Evolutionary conservation across 139 green algal species (phyloP).

Genomic region (Chlamydomonas sp.): DNA sequence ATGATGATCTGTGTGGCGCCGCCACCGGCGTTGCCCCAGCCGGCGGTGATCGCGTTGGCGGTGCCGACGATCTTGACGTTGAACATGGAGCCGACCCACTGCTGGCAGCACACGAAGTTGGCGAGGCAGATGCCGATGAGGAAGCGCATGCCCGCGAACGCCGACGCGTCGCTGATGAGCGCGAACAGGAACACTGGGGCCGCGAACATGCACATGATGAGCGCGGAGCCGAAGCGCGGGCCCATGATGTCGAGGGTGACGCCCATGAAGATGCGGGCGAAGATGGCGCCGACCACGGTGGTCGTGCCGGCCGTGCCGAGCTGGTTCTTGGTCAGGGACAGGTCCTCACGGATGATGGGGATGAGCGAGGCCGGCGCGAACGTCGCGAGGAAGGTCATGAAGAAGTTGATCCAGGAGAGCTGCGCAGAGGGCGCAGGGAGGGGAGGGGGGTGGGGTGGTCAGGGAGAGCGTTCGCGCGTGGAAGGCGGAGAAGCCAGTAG

Average conservation of each 20-base stretch:
- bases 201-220: constrained; percentile 42
- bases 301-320: constrained; percentile 28
- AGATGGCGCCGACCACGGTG: constrained; percentile 63
- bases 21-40: constrained; percentile 84
- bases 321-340: constrained; percentile 60
- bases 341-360: constrained; percentile 77
- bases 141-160: constrained; percentile 38
- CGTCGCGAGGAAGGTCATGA: constrained; percentile 83
- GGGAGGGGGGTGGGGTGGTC: too few relatives aligned
- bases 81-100: constrained; percentile 65
- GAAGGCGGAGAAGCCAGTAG: too few relatives aligned
- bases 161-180: constrained; percentile 43
- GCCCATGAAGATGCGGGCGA: constrained; percentile 57
- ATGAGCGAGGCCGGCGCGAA: constrained; percentile 69
- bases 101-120: constrained; percentile 53
- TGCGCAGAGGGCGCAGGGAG: too few relatives aligned
- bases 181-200: constrained; percentile 68
- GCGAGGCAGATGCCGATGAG: constrained; percentile 69
- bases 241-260: constrained; percentile 68
- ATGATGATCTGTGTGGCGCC: constrained; percentile 82
- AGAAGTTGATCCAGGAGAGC: constrained; percentile 81
- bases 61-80: constrained; percentile 78
- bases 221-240: constrained; percentile 47
- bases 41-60: constrained; percentile 77
- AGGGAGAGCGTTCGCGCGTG: too few relatives aligned